Evolutionary conservation across 2,329 filamentous ascomycete species (phyloP).

Genomic region (Diplodia intermedia): DNA sequence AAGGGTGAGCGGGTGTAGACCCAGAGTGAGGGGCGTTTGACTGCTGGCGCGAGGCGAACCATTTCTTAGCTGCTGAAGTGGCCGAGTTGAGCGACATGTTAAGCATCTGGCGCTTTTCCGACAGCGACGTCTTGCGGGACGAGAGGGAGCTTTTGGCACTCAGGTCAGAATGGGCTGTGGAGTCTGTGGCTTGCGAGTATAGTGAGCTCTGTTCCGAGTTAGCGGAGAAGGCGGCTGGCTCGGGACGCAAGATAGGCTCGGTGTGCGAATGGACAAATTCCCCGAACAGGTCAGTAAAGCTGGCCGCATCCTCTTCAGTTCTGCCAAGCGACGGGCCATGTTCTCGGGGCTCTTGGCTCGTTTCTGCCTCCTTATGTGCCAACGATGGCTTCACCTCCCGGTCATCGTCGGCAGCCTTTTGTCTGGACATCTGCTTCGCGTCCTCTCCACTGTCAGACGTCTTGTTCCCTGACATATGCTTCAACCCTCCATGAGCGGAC

Average conservation of each 20-base stretch:
- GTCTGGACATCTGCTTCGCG: neutral
- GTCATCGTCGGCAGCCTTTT: neutral
- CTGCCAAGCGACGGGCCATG: slow-evolving; percentile 11
- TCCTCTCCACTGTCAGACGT: neutral
- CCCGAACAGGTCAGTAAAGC: slow-evolving; percentile 15
- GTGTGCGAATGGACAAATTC: slow-evolving; percentile 14
- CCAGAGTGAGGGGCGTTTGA: neutral
- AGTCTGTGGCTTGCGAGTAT: slow-evolving; percentile 20
- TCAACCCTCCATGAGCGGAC: neutral
- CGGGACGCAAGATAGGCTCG: slow-evolving; percentile 1
- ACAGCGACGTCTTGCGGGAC: slow-evolving; percentile 29
- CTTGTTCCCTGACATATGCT: slow-evolving; percentile 26
- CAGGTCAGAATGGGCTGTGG: slow-evolving; percentile 13
- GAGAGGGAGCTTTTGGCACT: slow-evolving; percentile 7
- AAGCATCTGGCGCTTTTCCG: slow-evolving; percentile 38
- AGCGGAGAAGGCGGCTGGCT: slow-evolving; percentile 17
- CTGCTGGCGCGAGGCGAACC: slow-evolving; percentile 57
- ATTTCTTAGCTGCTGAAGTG: slow-evolving; percentile 66
- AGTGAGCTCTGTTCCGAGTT: slow-evolving; percentile 22
- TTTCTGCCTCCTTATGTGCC: neutral
- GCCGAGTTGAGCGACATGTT: slow-evolving; percentile 54
- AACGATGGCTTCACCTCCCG: neutral
- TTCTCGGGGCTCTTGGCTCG: slow-evolving; percentile 11
- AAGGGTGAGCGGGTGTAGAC: slow-evolving; percentile 1
- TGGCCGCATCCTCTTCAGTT: slow-evolving; percentile 10